Evolutionary conservation across 2,329 filamentous ascomycete species (phyloP).

Genomic region (Penicillium sp.): DNA sequence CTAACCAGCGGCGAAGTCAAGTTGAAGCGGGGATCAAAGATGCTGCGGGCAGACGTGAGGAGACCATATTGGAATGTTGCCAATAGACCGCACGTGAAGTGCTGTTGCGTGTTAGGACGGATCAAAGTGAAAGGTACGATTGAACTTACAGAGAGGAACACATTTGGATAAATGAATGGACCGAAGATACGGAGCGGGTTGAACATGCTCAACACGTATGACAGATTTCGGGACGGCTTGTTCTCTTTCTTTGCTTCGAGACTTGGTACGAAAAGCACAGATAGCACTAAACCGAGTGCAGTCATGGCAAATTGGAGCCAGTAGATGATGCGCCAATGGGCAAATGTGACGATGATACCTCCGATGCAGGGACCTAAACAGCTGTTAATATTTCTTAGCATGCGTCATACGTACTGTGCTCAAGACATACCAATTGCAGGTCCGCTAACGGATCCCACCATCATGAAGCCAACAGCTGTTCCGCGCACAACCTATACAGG

Average conservation of each 20-base stretch:
- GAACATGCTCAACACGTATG: slow-evolving; percentile 40
- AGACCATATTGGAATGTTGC: slow-evolving; percentile 73
- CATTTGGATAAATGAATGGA: slow-evolving; percentile 67
- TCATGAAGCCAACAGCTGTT: slow-evolving; percentile 47
- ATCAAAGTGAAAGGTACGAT: background rate
- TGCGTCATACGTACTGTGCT: background rate
- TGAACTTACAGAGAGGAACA: slow-evolving; percentile 57
- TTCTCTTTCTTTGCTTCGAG: slow-evolving; percentile 62
- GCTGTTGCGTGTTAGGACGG: slow-evolving; percentile 17
- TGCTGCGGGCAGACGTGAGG: slow-evolving; percentile 67
- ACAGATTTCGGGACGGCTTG: slow-evolving; percentile 48
- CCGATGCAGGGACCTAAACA: slow-evolving; percentile 58
- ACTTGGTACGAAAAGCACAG: slow-evolving; percentile 67
- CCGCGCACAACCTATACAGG: slow-evolving; percentile 38
- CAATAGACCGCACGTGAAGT: slow-evolving; percentile 46
- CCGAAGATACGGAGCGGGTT: slow-evolving; percentile 63
- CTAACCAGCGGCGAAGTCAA: slow-evolving; percentile 64
- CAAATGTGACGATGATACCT: slow-evolving; percentile 74
- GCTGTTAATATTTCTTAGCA: background rate
- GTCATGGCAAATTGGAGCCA: slow-evolving; percentile 73
- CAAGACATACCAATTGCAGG: slow-evolving; percentile 40
- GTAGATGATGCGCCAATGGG: slow-evolving; percentile 73
- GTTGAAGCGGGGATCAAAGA: slow-evolving; percentile 71
- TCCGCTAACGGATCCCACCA: slow-evolving; percentile 44
- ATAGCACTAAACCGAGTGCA: slow-evolving; percentile 57